Percentiles rank a stretch among this genome's conserved stretches.
Evolutionary conservation across 495 filamentous ascomycete species (phyloP).

Genomic region (Penicillium flavigenum): DNA sequence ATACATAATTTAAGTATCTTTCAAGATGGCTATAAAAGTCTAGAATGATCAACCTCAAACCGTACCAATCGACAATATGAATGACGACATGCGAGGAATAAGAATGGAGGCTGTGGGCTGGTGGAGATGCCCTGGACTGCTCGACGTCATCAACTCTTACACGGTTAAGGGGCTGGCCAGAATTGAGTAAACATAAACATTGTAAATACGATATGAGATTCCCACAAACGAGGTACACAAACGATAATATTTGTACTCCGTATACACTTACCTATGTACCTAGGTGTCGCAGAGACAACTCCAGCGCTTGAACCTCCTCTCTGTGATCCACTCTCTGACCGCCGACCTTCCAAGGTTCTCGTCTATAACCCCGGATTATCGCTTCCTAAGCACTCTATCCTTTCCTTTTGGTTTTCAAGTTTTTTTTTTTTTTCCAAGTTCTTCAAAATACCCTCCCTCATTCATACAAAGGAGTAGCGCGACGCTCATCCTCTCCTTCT

Average conservation of each 20-base stretch:
- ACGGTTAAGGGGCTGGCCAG: constrained; percentile 1
- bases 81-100: constrained; percentile 1
- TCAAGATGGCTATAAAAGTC: too few species aligned
- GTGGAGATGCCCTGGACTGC: neutral
- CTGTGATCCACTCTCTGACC: constrained; percentile 31
- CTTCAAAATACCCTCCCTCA: neutral
- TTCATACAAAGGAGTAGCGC: neutral
- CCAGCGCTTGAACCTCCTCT: neutral
- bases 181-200: neutral
- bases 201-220: neutral
- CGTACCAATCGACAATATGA: neutral
- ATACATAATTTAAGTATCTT: too few species aligned
- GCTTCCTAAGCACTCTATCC: neutral
- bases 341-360: constrained; percentile 14
- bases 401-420: neutral
- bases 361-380: constrained; percentile 21
- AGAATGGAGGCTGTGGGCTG: constrained; percentile 1
- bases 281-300: too few species aligned
- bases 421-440: neutral
- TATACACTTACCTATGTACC: neutral
- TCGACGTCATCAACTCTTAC: constrained; percentile 20
- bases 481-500: constrained; percentile 5
- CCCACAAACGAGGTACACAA: neutral
- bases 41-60: too few species aligned
- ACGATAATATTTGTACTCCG: neutral